phyloP scores from a whole-genome alignment of 495 filamentous ascomycete species.

The Tuber microsphaerosporum region DNA sequence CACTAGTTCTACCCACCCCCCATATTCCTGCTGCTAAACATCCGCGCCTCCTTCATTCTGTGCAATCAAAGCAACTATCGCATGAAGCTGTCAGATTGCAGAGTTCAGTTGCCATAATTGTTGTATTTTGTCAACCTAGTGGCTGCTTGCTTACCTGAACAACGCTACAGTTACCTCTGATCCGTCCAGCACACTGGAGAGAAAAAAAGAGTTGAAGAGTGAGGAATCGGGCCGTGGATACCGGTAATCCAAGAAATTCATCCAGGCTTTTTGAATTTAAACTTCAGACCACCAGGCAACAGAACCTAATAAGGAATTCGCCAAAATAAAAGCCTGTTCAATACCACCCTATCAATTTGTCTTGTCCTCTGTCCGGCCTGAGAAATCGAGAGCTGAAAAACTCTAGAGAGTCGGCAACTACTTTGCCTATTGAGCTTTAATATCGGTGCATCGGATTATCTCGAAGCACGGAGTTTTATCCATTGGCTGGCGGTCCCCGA shows the following conservation, averaged over 20 bases:
- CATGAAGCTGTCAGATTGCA: slow-evolving; percentile 5
- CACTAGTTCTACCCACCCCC: background rate
- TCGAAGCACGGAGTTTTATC: background rate
- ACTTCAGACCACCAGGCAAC: background rate
- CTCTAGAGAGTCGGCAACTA: background rate
- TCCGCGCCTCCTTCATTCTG: slow-evolving; percentile 1
- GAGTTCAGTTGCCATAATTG: slow-evolving; percentile 2
- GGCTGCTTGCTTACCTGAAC: slow-evolving; percentile 3
- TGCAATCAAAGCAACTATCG: slow-evolving; percentile 3
- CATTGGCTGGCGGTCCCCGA: slow-evolving; percentile 1
- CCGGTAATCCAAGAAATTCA: background rate
- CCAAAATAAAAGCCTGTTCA: background rate
- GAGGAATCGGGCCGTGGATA: slow-evolving; percentile 1
- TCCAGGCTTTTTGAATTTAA: slow-evolving; percentile 1
- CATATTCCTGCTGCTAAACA: background rate
- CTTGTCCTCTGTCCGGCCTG: background rate
- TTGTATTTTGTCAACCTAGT: background rate
- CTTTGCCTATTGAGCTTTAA: background rate
- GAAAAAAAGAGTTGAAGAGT: background rate
- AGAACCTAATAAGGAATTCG: background rate
- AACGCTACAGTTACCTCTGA: background rate
- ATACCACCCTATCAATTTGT: background rate
- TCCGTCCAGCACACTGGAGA: background rate
- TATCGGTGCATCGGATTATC: background rate
- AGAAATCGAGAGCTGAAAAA: background rate